Conservation (phyloP, 148 eudicot genomes). For the Dianthus caryophyllus region DNA sequence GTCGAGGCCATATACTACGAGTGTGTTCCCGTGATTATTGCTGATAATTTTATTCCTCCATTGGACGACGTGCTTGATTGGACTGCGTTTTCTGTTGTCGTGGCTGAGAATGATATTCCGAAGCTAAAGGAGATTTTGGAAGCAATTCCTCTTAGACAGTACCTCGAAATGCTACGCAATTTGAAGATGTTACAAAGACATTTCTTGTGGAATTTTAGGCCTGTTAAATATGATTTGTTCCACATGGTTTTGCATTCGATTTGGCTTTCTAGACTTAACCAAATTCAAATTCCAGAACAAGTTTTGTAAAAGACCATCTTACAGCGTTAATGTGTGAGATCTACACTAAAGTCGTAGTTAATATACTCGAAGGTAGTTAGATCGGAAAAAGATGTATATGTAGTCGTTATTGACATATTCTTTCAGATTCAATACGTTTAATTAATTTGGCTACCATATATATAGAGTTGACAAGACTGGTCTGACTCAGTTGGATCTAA, state of each 20-base stretch:
- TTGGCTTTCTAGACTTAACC: conserved; percentile 75
- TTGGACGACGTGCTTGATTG: conserved; percentile 69
- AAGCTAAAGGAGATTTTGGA: conserved; percentile 65
- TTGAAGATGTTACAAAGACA: conserved; percentile 85
- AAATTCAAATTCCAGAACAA: conserved; percentile 44
- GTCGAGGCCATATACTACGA: conserved; percentile 92
- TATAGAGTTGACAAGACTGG: too few relatives aligned
- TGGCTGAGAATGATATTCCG: conserved; percentile 79
- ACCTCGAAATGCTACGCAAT: conserved; percentile 57
- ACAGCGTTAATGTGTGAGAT: too few relatives aligned
- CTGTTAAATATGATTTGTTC: conserved; percentile 75
- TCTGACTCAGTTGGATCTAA: too few relatives aligned
- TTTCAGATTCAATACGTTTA: too few relatives aligned
- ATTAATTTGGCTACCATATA: too few relatives aligned
- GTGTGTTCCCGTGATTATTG: conserved; percentile 88
- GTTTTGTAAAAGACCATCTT: background rate
- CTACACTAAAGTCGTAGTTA: too few relatives aligned
- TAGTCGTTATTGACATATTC: too few relatives aligned
- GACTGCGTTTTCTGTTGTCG: conserved; percentile 66
- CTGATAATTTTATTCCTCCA: conserved; percentile 76
- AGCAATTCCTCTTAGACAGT: conserved; percentile 50
- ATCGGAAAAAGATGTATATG: too few relatives aligned
- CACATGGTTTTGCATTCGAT: conserved; percentile 93
- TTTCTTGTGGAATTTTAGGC: conserved; percentile 72
- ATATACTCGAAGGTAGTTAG: too few relatives aligned